Evolutionary conservation across 2,329 filamentous ascomycete genomes (phyloP).

Genomic region (Diplocarpon rosae): DNA sequence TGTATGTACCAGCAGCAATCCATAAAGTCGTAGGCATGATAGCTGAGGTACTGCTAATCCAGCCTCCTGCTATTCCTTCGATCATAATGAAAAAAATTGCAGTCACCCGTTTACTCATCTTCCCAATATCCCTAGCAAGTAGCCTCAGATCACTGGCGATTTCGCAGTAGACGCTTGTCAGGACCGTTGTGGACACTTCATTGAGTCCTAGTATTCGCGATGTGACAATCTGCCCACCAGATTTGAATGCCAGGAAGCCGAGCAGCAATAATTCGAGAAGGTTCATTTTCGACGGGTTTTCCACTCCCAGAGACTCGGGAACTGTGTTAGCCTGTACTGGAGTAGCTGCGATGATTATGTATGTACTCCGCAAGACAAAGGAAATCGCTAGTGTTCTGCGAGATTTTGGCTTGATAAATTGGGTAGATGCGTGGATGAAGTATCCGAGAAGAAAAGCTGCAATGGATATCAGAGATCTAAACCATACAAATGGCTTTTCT

Average conservation of each 20-base stretch:
- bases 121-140: slow-evolving; percentile 35
- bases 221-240: slow-evolving; percentile 66
- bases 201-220: slow-evolving; percentile 59
- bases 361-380: slow-evolving; percentile 40
- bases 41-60: slow-evolving; percentile 39
- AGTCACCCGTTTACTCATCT: slow-evolving; percentile 40
- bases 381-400: slow-evolving; percentile 35
- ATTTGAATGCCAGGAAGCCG: slow-evolving; percentile 53
- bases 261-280: slow-evolving; percentile 36
- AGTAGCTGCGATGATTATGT: slow-evolving; percentile 41
- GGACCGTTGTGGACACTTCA: slow-evolving; percentile 64
- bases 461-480: slow-evolving; percentile 42
- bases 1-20: slow-evolving; percentile 38
- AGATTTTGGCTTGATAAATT: slow-evolving; percentile 29
- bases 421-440: slow-evolving; percentile 33
- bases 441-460: slow-evolving; percentile 42
- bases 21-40: slow-evolving; percentile 41
- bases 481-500: slow-evolving; percentile 40
- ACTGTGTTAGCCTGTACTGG: slow-evolving; percentile 38
- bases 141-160: slow-evolving; percentile 55
- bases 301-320: slow-evolving; percentile 31
- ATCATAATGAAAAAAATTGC: slow-evolving; percentile 41
- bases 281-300: slow-evolving; percentile 23
- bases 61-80: slow-evolving; percentile 42
- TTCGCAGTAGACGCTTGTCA: slow-evolving; percentile 76